Conservation (phyloP, 768 basidiomycete genomes). For the Mycena indigotica region DNA sequence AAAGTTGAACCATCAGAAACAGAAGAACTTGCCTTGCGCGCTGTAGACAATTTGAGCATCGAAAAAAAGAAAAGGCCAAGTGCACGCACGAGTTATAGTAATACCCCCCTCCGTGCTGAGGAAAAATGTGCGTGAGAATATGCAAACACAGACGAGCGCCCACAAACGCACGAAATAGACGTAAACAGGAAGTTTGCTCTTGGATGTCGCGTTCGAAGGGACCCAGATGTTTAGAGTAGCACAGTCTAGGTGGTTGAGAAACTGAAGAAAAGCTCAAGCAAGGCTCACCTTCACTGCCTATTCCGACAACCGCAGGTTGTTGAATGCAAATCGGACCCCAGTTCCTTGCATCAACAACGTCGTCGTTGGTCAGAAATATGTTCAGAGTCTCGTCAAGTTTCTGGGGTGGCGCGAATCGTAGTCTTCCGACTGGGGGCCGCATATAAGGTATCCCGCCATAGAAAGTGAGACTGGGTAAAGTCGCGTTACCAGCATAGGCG, state of each 20-base stretch:
- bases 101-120: conserved; percentile 34
- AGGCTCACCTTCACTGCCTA: conserved; percentile 36
- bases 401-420: conserved; percentile 36
- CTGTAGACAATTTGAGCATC: not conserved
- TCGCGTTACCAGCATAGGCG: conserved; percentile 31
- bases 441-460: conserved; percentile 41
- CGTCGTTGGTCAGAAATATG: conserved; percentile 10
- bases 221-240: conserved; percentile 39
- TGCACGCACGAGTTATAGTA: conserved; percentile 31
- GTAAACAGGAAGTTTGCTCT: conserved; percentile 36
- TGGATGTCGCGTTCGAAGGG: conserved; percentile 29
- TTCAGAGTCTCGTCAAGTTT: conserved; percentile 29
- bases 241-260: conserved; percentile 29
- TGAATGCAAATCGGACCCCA: conserved; percentile 42
- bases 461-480: conserved; percentile 33
- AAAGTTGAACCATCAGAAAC: not conserved
- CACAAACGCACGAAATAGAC: conserved; percentile 32
- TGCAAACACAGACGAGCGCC: not conserved
- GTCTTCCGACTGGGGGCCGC: conserved; percentile 36
- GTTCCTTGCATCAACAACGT: conserved; percentile 35
- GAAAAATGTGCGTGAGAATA: not conserved
- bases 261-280: not conserved
- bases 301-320: conserved; percentile 39
- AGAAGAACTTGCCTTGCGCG: conserved; percentile 14
- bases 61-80: not conserved